Percentiles rank a stretch among this genome's conserved stretches.
Evolutionary conservation across 345 rosid genomes (phyloP).

Genomic region (Corymbia maculata): DNA sequence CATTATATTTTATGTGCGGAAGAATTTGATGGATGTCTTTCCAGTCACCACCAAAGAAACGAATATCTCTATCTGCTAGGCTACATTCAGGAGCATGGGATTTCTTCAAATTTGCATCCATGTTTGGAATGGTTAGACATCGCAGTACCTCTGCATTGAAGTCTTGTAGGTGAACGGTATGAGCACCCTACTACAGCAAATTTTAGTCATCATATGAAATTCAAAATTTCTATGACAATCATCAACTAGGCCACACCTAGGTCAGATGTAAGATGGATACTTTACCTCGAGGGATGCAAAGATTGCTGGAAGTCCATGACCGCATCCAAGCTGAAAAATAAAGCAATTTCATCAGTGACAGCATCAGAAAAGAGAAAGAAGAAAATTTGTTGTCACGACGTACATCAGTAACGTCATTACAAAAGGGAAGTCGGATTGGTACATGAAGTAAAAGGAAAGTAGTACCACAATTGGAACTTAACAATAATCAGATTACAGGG

Average conservation of each 20-base stretch:
- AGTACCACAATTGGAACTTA: not conserved
- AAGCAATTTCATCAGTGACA: not conserved
- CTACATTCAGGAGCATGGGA: conserved; percentile 1
- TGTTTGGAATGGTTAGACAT: conserved; percentile 77
- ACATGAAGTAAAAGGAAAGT: not conserved
- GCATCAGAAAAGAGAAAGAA: not conserved
- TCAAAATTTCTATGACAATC: not conserved
- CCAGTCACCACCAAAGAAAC: conserved; percentile 91
- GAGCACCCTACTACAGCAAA: conserved; percentile 45
- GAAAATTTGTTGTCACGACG: not conserved
- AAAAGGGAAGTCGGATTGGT: not conserved
- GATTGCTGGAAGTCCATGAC: conserved; percentile 88
- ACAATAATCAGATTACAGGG: not conserved
- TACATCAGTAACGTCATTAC: not conserved
- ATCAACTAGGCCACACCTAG: not conserved
- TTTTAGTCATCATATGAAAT: not conserved
- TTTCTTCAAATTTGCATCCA: conserved; percentile 36
- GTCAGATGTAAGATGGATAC: not conserved
- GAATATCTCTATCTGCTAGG: conserved; percentile 7
- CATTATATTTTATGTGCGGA: conserved; percentile 26
- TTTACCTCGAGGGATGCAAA: conserved; percentile 73
- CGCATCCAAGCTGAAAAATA: conserved; percentile 83
- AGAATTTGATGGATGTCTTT: conserved; percentile 57
- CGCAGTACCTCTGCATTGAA: conserved; percentile 82
- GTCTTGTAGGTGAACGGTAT: conserved; percentile 72